phyloP scores from a whole-genome alignment of 139 green algal species.

The Tetradesmus lagerheimii region DNA sequence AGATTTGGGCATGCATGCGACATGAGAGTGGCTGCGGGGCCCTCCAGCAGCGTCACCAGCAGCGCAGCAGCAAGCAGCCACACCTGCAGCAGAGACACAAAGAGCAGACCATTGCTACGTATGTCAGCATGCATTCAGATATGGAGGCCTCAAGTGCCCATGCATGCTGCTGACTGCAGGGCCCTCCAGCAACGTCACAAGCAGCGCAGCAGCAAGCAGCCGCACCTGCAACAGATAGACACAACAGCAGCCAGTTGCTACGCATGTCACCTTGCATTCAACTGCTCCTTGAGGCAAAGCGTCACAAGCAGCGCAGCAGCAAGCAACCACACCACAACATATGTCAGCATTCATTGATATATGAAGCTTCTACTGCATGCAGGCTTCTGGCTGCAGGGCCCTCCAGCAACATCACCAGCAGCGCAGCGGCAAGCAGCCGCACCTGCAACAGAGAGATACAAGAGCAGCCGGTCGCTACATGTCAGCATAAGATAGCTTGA shows the following conservation, averaged over 20 bases:
- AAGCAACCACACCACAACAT: neutral
- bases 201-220: neutral
- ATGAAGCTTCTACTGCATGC: no score
- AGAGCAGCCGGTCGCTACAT: no score
- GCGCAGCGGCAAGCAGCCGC: neutral
- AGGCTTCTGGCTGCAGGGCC: neutral
- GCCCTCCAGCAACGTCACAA: neutral
- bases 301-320: neutral
- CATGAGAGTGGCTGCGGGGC: no score
- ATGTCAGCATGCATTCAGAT: no score
- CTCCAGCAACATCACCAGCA: neutral
- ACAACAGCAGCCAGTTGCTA: no score
- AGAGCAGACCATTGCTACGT: no score
- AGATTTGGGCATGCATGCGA: no score
- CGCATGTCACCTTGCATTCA: no score
- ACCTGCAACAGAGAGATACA: neutral
- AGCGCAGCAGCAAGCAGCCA: neutral
- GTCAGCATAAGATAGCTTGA: no score
- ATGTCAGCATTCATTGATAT: no score
- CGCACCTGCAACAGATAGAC: neutral
- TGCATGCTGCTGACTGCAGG: neutral
- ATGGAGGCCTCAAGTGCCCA: no score
- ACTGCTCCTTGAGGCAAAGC: no score
- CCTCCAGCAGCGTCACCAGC: neutral
- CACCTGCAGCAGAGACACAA: constrained; percentile 12